Evolutionary conservation across 2,329 filamentous ascomycete genomes (phyloP).

Genomic region (Aspergillus bombycis): DNA sequence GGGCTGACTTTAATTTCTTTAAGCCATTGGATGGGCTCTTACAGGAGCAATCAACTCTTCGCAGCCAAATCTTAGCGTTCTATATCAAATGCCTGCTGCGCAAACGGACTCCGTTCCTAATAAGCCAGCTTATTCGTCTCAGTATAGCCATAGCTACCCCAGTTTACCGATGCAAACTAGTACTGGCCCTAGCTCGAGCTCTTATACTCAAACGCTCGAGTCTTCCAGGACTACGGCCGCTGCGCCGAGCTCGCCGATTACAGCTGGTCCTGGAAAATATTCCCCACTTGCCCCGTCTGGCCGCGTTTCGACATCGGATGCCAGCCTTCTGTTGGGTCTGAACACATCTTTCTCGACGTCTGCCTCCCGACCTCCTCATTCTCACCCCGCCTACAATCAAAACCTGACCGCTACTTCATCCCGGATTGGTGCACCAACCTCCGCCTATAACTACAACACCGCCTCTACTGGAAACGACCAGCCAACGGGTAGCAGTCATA

Average conservation of each 20-base stretch:
- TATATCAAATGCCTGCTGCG: conserved; percentile 66
- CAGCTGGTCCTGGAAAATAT: conserved; percentile 28
- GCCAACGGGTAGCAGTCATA: conserved; percentile 18
- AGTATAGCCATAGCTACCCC: conserved; percentile 35
- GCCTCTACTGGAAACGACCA: conserved; percentile 22
- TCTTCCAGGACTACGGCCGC: conserved; percentile 30
- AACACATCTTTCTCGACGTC: conserved; percentile 48
- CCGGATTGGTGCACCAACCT: conserved; percentile 23
- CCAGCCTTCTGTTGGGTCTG: conserved; percentile 52
- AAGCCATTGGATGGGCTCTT: conserved; percentile 80
- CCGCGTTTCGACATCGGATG: conserved; percentile 35
- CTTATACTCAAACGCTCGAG: conserved; percentile 38
- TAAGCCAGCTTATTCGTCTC: conserved; percentile 34
- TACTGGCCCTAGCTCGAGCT: conserved; percentile 21
- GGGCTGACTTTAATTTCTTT: conserved; percentile 49
- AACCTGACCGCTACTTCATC: conserved; percentile 20
- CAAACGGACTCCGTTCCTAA: conserved; percentile 28
- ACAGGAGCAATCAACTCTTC: conserved; percentile 85
- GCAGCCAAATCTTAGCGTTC: conserved; percentile 77
- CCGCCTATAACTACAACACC: conserved; percentile 29
- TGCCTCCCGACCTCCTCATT: conserved; percentile 18
- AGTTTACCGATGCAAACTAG: conserved; percentile 27
- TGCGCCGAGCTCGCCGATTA: conserved; percentile 23
- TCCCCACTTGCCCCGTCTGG: conserved; percentile 46
- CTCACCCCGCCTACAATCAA: conserved; percentile 30